phyloP scores from a whole-genome alignment of 371 early-diverging fungal species.

The Rhizopus microsporus region DNA sequence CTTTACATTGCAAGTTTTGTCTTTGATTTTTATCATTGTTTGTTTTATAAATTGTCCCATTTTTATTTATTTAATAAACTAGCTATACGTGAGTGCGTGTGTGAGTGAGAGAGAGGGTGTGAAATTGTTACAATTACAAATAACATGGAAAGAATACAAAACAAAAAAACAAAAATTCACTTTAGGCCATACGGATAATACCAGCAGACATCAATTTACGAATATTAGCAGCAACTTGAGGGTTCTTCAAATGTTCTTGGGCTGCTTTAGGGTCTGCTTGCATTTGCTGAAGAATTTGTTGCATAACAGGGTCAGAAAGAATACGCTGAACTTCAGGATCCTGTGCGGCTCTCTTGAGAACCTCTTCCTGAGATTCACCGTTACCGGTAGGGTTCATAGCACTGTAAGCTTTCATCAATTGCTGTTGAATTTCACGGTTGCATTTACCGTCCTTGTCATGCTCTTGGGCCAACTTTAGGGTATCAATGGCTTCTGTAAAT shows the following conservation, averaged over 20 bases:
- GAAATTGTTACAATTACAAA: neutral
- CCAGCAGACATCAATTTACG: slow-evolving; percentile 93
- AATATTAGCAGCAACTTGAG: slow-evolving; percentile 90
- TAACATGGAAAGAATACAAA: neutral
- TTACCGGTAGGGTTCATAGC: slow-evolving; percentile 68
- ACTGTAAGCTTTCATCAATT: slow-evolving; percentile 73
- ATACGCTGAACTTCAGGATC: slow-evolving; percentile 94
- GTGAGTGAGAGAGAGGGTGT: no score
- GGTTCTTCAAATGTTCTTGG: slow-evolving; percentile 91
- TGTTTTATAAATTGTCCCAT: no score
- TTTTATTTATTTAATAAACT: no score
- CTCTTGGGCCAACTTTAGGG: slow-evolving; percentile 76
- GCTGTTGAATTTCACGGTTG: slow-evolving; percentile 79
- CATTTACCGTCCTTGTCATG: slow-evolving; percentile 86
- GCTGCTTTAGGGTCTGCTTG: slow-evolving; percentile 92
- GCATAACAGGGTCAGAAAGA: slow-evolving; percentile 94
- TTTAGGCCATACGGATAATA: slow-evolving; percentile 69
- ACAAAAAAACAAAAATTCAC: neutral
- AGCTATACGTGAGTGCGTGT: no score
- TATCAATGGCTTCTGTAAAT: slow-evolving; percentile 80
- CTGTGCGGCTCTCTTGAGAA: slow-evolving; percentile 78
- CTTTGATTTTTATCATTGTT: no score
- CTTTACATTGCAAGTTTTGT: no score
- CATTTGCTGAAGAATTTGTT: slow-evolving; percentile 95
- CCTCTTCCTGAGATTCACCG: slow-evolving; percentile 76